These are phyloP conservation scores for Polyporus tsugae DNA, from an alignment of 1,284 basidiomycete species.

Conservation along the genomic window DNA sequence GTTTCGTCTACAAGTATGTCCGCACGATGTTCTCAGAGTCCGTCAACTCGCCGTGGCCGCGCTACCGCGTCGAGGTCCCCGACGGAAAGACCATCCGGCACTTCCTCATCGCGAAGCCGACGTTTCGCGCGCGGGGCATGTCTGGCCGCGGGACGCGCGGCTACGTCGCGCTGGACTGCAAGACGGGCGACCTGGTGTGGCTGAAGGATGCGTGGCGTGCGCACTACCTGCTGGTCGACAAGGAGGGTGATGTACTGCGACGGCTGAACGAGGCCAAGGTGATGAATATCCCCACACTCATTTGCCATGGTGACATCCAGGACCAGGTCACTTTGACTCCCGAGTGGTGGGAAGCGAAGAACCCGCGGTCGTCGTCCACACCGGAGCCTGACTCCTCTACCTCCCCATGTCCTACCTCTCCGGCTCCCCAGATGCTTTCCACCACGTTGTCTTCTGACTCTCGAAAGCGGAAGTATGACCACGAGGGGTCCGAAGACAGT, in stretches of 20 bases:
- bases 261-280: conserved; percentile 14
- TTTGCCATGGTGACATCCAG: conserved; percentile 26
- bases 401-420: neutral
- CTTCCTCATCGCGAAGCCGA: conserved; percentile 21
- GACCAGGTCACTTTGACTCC: conserved; percentile 15
- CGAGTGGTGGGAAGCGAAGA: conserved; percentile 7
- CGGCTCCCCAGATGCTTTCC: neutral
- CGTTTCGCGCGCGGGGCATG: conserved; percentile 13
- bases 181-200: conserved; percentile 15
- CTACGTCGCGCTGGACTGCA: conserved; percentile 15
- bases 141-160: conserved; percentile 15
- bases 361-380: neutral
- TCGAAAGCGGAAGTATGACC: neutral
- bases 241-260: conserved; percentile 15
- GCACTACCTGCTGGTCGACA: conserved; percentile 14
- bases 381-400: neutral
- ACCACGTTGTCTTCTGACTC: neutral
- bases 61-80: conserved; percentile 6
- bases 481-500: neutral
- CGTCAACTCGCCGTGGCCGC: neutral
- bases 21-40: conserved; percentile 4
- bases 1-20: conserved; percentile 17
- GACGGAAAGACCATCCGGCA: neutral
- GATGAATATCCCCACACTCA: conserved; percentile 8
- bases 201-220: conserved; percentile 25